phyloP scores from a whole-genome alignment of 768 basidiomycete species.

The Filobasidium wieringae region DNA sequence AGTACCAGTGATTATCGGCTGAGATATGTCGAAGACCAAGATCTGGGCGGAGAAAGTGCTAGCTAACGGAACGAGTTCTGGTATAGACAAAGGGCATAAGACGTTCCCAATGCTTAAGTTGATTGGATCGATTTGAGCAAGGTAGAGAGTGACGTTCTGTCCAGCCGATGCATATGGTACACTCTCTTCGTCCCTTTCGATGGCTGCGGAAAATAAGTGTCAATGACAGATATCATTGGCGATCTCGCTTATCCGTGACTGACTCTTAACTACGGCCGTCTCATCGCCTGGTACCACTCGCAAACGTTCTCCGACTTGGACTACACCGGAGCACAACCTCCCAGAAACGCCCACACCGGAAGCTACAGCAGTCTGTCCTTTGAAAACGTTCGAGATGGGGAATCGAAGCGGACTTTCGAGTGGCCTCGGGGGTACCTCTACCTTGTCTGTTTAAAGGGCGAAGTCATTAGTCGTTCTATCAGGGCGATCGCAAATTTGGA shows the following conservation, averaged over 20 bases:
- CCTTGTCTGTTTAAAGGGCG: constrained; percentile 48
- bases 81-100: constrained; percentile 54
- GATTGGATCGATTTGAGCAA: constrained; percentile 72
- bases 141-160: constrained; percentile 70
- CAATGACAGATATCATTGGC: not conserved
- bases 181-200: constrained; percentile 66
- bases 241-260: constrained; percentile 15
- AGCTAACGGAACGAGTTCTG: constrained; percentile 60
- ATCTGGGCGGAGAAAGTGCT: constrained; percentile 71
- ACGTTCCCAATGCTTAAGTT: constrained; percentile 80
- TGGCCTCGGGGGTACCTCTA: constrained; percentile 70
- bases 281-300: constrained; percentile 88
- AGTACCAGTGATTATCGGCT: constrained; percentile 77
- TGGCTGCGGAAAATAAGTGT: constrained; percentile 46
- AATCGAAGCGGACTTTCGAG: constrained; percentile 66
- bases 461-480: no score
- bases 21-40: constrained; percentile 82
- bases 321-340: constrained; percentile 69
- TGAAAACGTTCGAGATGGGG: constrained; percentile 92
- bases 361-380: constrained; percentile 60
- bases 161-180: constrained; percentile 85
- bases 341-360: constrained; percentile 65
- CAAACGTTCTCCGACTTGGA: constrained; percentile 82
- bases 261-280: constrained; percentile 57
- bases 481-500: not conserved